A percentile compares a stretch with the other conserved stretches of the same genome.
Conservation (phyloP, 2,329 filamentous ascomycete species). For the Paramyrothecium roridum region DNA sequence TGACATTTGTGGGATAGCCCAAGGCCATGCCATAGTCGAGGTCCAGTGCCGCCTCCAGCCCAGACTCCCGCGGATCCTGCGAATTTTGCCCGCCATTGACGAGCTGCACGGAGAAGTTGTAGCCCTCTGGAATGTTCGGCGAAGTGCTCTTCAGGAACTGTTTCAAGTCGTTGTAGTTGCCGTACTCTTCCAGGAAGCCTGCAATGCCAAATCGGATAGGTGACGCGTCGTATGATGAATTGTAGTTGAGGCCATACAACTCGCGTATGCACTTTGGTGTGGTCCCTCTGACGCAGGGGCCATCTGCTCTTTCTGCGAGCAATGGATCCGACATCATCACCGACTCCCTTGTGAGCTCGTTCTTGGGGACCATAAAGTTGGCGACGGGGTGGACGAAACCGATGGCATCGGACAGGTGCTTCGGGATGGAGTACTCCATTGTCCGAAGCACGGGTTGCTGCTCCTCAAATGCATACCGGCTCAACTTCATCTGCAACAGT, state of each 20-base stretch:
- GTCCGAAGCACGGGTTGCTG: slow-evolving; percentile 38
- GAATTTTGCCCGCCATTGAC: slow-evolving; percentile 43
- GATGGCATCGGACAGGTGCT: slow-evolving; percentile 31
- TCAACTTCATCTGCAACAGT: slow-evolving; percentile 38
- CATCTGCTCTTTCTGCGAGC: slow-evolving; percentile 8
- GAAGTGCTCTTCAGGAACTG: slow-evolving; percentile 33
- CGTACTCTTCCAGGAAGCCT: slow-evolving; percentile 47
- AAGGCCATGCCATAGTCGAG: slow-evolving; percentile 45
- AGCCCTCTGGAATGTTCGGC: slow-evolving; percentile 31
- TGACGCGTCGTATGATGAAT: slow-evolving; percentile 22
- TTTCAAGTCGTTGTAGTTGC: slow-evolving; percentile 38
- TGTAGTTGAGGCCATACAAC: slow-evolving; percentile 43
- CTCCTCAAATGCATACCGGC: slow-evolving; percentile 36
- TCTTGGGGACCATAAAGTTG: slow-evolving; percentile 45
- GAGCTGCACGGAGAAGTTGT: slow-evolving; percentile 36
- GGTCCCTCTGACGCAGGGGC: slow-evolving; percentile 26
- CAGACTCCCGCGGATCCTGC: slow-evolving; percentile 31
- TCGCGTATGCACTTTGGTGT: slow-evolving; percentile 38
- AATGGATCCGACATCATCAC: slow-evolving; percentile 4
- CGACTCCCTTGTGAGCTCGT: slow-evolving; percentile 17
- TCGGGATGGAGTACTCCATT: slow-evolving; percentile 40
- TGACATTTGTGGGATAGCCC: slow-evolving; percentile 39
- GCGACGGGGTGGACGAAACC: slow-evolving; percentile 45
- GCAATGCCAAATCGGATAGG: slow-evolving; percentile 40
- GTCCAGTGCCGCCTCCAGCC: slow-evolving; percentile 45